Percentiles rank a stretch among this genome's conserved stretches.
These are phyloP conservation scores for Sarocladium strictum DNA, from an alignment of 2,329 filamentous ascomycete species.

Conservation along the genomic window DNA sequence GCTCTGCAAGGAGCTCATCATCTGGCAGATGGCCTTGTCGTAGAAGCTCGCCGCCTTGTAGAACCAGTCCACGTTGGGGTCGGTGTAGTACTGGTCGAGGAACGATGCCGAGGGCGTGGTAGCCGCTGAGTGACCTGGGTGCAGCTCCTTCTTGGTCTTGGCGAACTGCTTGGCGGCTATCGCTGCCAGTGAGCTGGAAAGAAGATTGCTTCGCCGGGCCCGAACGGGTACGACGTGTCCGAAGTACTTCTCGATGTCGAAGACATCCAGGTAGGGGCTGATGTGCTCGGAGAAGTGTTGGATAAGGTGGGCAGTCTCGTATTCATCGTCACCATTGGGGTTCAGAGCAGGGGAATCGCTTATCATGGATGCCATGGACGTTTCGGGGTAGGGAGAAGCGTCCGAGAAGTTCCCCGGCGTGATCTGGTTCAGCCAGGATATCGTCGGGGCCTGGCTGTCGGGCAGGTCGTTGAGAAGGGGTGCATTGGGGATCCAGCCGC, in stretches of 20 bases:
- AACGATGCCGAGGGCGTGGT: constrained; percentile 7
- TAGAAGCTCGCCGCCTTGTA: constrained; percentile 17
- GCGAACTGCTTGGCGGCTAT: constrained; percentile 16
- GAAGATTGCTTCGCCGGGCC: constrained; percentile 13
- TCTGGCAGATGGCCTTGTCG: constrained; percentile 16
- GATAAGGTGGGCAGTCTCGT: constrained; percentile 14
- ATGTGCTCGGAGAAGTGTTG: constrained; percentile 14
- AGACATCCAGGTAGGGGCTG: constrained; percentile 15
- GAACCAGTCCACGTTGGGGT: constrained; percentile 13
- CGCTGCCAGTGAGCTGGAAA: constrained; percentile 14
- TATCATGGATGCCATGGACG: constrained; percentile 2
- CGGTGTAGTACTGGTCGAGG: constrained; percentile 10
- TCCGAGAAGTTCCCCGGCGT: constrained; percentile 9
- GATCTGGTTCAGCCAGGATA: constrained; percentile 10
- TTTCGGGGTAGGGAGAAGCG: constrained; percentile 1
- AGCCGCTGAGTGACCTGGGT: neutral
- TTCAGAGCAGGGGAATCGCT: constrained; percentile 9
- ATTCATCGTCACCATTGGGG: constrained; percentile 10
- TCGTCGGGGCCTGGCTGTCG: constrained; percentile 6
- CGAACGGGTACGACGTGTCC: constrained; percentile 14
- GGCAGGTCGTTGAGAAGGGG: constrained; percentile 4
- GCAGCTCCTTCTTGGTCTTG: constrained; percentile 11
- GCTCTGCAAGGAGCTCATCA: constrained; percentile 14
- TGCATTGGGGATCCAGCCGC: constrained; percentile 13
- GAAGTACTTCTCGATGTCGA: constrained; percentile 15